Conservation (phyloP, 345 rosid species). For the Salix purpurea region DNA sequence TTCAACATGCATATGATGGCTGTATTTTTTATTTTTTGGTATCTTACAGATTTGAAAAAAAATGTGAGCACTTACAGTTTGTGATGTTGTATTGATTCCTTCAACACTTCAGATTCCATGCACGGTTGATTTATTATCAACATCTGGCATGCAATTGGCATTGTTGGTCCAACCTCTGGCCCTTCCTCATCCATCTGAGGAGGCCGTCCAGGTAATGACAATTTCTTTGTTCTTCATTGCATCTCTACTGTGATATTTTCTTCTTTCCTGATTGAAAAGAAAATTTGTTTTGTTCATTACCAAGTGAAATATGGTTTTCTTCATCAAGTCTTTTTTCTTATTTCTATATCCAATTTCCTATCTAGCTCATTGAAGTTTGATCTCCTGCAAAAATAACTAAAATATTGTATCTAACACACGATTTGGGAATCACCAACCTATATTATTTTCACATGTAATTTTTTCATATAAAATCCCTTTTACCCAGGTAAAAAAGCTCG, state of each 20-base stretch:
- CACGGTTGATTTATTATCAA: constrained; percentile 83
- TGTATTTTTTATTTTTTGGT: neutral
- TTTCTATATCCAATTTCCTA: neutral
- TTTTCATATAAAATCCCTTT: neutral
- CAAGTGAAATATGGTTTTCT: neutral
- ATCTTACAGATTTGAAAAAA: neutral
- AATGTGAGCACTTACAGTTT: neutral
- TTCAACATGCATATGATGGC: constrained; percentile 1
- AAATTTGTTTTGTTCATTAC: neutral
- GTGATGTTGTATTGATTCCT: neutral
- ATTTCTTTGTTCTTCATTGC: neutral
- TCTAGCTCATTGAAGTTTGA: neutral
- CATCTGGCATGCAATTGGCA: constrained; percentile 94
- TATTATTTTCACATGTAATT: neutral
- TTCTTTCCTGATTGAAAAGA: neutral
- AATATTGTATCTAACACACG: neutral
- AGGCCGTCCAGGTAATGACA: constrained; percentile 71
- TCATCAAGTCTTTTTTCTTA: neutral
- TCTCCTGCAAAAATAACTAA: neutral
- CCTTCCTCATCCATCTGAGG: constrained; percentile 94
- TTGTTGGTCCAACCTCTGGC: constrained; percentile 93
- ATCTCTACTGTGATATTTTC: neutral
- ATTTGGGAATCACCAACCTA: neutral
- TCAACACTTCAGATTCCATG: constrained; percentile 68
- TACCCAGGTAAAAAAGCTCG: neutral